These are phyloP conservation scores for Aspergillus sparsus DNA, from an alignment of 495 filamentous ascomycete genomes.

Conservation along the genomic window DNA sequence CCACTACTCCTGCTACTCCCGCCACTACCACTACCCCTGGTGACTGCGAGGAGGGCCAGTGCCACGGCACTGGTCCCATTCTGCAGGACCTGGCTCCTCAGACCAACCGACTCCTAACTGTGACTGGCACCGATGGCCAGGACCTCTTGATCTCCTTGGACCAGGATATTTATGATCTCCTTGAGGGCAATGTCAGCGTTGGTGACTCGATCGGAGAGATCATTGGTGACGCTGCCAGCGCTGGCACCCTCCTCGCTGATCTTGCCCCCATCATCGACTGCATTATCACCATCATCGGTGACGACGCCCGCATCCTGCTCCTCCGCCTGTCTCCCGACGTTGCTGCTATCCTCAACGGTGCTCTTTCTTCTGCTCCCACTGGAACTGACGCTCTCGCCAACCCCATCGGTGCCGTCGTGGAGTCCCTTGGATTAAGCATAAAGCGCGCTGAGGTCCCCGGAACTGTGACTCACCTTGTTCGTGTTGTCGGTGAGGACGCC, in stretches of 20 bases:
- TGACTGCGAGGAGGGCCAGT: constrained; percentile 21
- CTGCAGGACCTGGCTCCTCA: constrained; percentile 32
- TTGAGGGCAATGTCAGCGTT: constrained; percentile 24
- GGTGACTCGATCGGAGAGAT: constrained; percentile 27
- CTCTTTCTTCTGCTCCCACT: constrained; percentile 7
- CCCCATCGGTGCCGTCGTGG: constrained; percentile 10
- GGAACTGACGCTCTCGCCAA: constrained; percentile 1
- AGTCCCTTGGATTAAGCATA: constrained; percentile 4
- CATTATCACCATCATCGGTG: constrained; percentile 27
- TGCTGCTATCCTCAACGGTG: constrained; percentile 25
- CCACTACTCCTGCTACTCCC: constrained; percentile 13
- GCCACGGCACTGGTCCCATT: constrained; percentile 30
- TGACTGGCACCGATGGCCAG: constrained; percentile 19
- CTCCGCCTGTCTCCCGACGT: constrained; percentile 26
- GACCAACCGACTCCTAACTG: constrained; percentile 25
- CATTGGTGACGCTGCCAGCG: constrained; percentile 22
- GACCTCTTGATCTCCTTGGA: constrained; percentile 25
- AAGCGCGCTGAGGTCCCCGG: background rate
- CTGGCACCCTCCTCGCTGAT: constrained; percentile 27
- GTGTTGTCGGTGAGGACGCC: background rate
- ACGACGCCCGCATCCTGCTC: constrained; percentile 26
- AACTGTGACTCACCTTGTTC: background rate
- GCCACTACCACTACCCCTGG: constrained; percentile 6
- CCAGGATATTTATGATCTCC: constrained; percentile 21
- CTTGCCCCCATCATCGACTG: constrained; percentile 27